Percentiles rank a stretch among this genome's conserved stretches.
Evolutionary conservation across 192 early-diverging fungal species (phyloP).

Genomic region (Backusella australiensis): DNA sequence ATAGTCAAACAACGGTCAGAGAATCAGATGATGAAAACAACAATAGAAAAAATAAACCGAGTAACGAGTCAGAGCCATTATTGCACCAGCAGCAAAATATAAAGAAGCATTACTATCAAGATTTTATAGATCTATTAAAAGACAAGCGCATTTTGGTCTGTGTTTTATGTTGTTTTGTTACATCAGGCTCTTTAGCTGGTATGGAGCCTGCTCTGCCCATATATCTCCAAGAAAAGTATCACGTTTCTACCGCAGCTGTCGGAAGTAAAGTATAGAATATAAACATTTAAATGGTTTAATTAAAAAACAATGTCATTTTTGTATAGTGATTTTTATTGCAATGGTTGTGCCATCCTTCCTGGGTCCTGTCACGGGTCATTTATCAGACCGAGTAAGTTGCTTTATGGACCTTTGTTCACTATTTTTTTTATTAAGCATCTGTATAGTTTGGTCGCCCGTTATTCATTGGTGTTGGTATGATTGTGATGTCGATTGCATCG

Average conservation of each 20-base stretch:
- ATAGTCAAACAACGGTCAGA: background rate
- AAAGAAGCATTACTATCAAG: background rate
- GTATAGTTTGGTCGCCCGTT: constrained; percentile 27
- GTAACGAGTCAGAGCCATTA: background rate
- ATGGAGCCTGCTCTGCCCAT: constrained; percentile 53
- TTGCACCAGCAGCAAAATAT: background rate
- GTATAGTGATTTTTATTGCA: constrained; percentile 54
- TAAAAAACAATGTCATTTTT: background rate
- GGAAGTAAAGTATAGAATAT: background rate
- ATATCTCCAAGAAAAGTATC: constrained; percentile 40
- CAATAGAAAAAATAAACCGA: background rate
- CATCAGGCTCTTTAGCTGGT: constrained; percentile 43
- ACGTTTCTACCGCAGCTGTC: constrained; percentile 37
- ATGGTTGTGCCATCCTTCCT: constrained; percentile 66
- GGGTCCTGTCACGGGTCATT: constrained; percentile 50
- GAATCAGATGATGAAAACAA: background rate
- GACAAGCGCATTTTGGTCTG: constrained; percentile 42
- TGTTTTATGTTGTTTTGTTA: constrained; percentile 38
- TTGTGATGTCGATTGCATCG: constrained; percentile 38
- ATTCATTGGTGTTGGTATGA: constrained; percentile 40
- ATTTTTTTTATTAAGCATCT: background rate
- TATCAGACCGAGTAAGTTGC: constrained; percentile 29
- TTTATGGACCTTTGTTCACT: constrained; percentile 7
- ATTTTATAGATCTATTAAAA: constrained; percentile 31
- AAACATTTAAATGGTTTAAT: background rate